Base-by-base conservation (phyloP, 768 basidiomycete species). In the Lactifluus piperatus region DNA sequence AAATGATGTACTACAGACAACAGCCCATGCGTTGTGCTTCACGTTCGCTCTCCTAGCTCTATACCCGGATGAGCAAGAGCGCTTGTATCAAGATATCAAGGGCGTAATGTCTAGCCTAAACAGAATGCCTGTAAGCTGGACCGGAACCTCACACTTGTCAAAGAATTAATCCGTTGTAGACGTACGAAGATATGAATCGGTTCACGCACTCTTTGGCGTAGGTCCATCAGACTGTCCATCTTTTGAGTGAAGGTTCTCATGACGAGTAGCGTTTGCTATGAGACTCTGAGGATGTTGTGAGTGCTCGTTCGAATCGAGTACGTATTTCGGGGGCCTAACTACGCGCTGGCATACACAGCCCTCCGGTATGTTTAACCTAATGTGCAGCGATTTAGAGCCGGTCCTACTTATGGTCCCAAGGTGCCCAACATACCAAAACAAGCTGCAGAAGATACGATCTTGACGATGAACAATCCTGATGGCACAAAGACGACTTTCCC, bases 361-460 rank as follows among this genome's bases (percentile, higher is more conserved):
- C 60, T 9, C 22, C 56, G 16, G 60, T 62, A 34, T n/a, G 56
- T 34, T 43, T n/a, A 9, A 36, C 10, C 37, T 30, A 8, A 47
- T 20, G 16, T 20, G 13, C 30, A n/a, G 4, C 7, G 26, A 37
- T 5, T 24, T 3, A 16, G 16, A 29, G 20, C 11, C 30, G 49
- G 26, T 22, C 5, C 39, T 18, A 22, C 36, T 3, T 8, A 13
- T 60, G 37, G 73, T 56, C 73, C 77, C 34, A 74, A 79, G 77
- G 76, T 74, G 18, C 58, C 70, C 7, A 65, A 50, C 3, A 69
- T 82, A 14, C 79, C 79, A 5, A 82, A 82, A 65, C 39, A 57
- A 9, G 71, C 72, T 44, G 72, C 74, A 0, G 77, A 81, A 63
- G 80, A 82, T 53, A 79, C 79, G 0, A 71, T 68, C n/a, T 64